Base-by-base conservation (phyloP, 2,329 filamentous ascomycete genomes). In the Colletotrichum sidae region DNA sequence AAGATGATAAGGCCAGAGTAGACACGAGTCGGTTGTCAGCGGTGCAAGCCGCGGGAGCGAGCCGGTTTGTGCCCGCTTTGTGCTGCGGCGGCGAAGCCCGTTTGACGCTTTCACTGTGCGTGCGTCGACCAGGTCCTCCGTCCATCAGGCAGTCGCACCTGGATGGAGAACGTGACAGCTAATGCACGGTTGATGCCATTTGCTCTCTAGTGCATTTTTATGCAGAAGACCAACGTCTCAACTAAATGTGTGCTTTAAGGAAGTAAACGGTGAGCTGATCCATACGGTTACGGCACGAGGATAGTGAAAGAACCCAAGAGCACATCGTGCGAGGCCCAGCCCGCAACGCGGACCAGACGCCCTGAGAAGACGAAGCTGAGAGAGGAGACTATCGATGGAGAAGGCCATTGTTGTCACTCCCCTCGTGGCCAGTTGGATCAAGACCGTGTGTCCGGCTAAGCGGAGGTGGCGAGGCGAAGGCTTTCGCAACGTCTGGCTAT, bases 161-260 rank as follows among this genome's bases (percentile, higher is more conserved):
- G 59, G 51, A 57, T 54, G 67, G 59, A 53, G 44, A 38, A 49
- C 46, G 53, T 38, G 60, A 44, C 49, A 39, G 55, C 64, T 65
- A 65, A 65, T 67, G 67, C 64, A 66, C 58, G 54, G 46, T 44
- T 50, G 42, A 56, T 47, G 46, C 50, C 46, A 46, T 3, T 42
- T 45, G 47, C 39, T 38, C 37, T 41, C 38, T 56, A 49, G 52
- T 47, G 55, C 55, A 47, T 35, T 53, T 54, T 68, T 68, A 67
- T 68, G 67, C 67, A 67, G 44, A 49, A 25, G 35, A 17, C 64
- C 51, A 64, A 56, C 51, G 67, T 68, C 64, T 68, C 64, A 59
- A 35, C 67, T 65, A 68, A 55, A 59, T 37, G n/a, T 12, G 8
- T 52, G 25, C 25, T 25, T 25, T 25, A 25, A 25, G 25, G 25